Conservation (phyloP, 2,329 filamentous ascomycete species). For the Calonectria montana region DNA sequence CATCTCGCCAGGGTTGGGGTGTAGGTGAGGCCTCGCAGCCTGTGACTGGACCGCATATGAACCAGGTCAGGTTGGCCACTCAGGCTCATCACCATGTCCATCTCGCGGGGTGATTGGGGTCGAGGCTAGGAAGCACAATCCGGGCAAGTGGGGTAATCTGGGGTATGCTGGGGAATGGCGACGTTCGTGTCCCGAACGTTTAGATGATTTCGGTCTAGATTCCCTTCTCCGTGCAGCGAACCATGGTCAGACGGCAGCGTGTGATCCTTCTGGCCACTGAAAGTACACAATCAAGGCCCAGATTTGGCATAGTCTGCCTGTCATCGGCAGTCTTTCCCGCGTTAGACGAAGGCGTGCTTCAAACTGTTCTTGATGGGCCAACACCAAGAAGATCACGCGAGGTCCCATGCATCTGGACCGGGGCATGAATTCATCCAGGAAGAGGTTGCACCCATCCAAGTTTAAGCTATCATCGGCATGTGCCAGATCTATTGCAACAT, state of each 20-base stretch:
- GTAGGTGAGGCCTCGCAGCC: slow-evolving; percentile 17
- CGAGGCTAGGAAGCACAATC: slow-evolving; percentile 10
- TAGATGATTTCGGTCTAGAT: slow-evolving; percentile 11
- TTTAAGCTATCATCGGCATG: not conserved
- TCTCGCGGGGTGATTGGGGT: slow-evolving; percentile 23
- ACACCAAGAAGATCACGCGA: slow-evolving; percentile 5
- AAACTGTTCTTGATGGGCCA: not conserved
- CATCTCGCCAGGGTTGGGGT: slow-evolving; percentile 23
- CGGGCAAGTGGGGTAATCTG: slow-evolving; percentile 34
- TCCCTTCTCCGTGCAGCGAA: slow-evolving; percentile 7
- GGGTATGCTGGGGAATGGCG: slow-evolving; percentile 34
- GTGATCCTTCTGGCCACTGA: not conserved
- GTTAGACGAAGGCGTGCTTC: not conserved
- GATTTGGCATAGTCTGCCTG: not conserved
- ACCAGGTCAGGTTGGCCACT: slow-evolving; percentile 26
- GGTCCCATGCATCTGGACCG: not conserved
- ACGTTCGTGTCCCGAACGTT: not conserved
- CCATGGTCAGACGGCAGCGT: not conserved
- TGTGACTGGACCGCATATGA: slow-evolving; percentile 40
- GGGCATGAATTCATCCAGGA: slow-evolving; percentile 6
- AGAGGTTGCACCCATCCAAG: not conserved
- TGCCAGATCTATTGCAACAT: not conserved
- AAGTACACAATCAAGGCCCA: not conserved
- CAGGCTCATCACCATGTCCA: slow-evolving; percentile 23
- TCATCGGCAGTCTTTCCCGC: not conserved